Conservation (phyloP, 306 rosid genomes). For the Urtica urens region DNA sequence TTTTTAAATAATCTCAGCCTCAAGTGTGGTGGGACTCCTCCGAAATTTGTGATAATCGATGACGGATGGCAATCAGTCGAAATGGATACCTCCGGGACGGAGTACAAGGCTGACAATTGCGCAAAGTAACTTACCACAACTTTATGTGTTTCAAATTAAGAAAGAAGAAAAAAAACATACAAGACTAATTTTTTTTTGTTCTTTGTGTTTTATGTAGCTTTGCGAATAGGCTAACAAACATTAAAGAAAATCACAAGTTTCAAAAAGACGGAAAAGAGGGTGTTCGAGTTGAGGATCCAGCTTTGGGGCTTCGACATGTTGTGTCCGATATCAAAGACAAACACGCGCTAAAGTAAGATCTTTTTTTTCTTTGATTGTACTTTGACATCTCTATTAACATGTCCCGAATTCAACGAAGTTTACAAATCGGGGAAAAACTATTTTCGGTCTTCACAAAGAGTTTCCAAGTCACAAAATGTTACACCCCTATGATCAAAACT, state of each 20-base stretch:
- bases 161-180: too few relatives aligned
- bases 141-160: not conserved
- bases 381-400: too few relatives aligned
- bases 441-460: too few relatives aligned
- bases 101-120: slow-evolving; percentile 1
- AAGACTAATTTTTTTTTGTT: not conserved
- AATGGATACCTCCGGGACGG: not conserved
- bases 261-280: slow-evolving; percentile 55
- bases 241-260: slow-evolving; percentile 54
- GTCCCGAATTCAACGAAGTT: too few relatives aligned
- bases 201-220: slow-evolving; percentile 30
- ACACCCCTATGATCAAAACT: too few relatives aligned
- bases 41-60: slow-evolving; percentile 52
- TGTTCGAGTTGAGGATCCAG: slow-evolving; percentile 48
- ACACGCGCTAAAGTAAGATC: slow-evolving; percentile 37
- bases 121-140: slow-evolving; percentile 13
- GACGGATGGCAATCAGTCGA: slow-evolving; percentile 52
- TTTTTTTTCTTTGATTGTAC: not conserved
- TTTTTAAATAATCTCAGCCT: too few relatives aligned
- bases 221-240: slow-evolving; percentile 37
- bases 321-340: slow-evolving; percentile 45
- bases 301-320: slow-evolving; percentile 53
- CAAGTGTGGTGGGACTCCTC: slow-evolving; percentile 40
- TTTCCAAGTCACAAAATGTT: too few relatives aligned
- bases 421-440: too few relatives aligned